Base-by-base conservation (phyloP, 169 alveolate species). In the Cryptosporidium canis region DNA sequence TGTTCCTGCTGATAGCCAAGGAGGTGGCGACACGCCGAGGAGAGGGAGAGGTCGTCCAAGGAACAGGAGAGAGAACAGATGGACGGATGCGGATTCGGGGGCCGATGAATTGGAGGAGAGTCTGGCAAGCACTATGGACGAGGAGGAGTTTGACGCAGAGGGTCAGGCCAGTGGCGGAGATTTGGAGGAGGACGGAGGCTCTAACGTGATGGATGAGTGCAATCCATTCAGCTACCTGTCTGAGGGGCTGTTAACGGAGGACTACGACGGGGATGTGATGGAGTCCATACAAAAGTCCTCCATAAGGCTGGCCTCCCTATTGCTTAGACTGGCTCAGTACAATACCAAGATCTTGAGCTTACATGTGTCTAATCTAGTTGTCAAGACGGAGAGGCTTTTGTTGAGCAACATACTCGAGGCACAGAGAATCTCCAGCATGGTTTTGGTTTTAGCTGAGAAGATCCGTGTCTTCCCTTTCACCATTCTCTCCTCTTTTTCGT, bases 201-300 rank as follows among this genome's bases (percentile, higher is more conserved):
- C n/a, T 8, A 51, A 67, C 21, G 21, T 41, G 6, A 21, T 48
- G 51, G 63, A 55, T 8, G 64, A 61, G 11, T 77, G 87, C 24
- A 39, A 77, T 39, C 87, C 87, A 8, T 77, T 77, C 39, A 18
- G 31, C 0, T 77, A 56, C 31, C 29, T 77, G 18, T 8, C 45
- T 27, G 61, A 77, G 24, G 87, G 58, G 24, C 16, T 77, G 12
- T 37, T 77, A 24, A n/a, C 61, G 21, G 87, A 77, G 11, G 87
- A 77, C 11, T 55, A 58, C 29, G 61, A 61, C 2, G 77, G 64
- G 1, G 87, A 77, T 41, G 11, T 77, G 3, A 58, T 77, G 87
- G 87, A 77, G 1, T 66, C 87, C 14, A 39, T 77, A n/a, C 87
- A 77, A 44, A 77, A 77, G 47, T 77, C 87, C 8, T 55, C 87